These are phyloP conservation scores for Phytophthora ohioensis DNA, from an alignment of 352 stramenopile species.

Conservation along the genomic window DNA sequence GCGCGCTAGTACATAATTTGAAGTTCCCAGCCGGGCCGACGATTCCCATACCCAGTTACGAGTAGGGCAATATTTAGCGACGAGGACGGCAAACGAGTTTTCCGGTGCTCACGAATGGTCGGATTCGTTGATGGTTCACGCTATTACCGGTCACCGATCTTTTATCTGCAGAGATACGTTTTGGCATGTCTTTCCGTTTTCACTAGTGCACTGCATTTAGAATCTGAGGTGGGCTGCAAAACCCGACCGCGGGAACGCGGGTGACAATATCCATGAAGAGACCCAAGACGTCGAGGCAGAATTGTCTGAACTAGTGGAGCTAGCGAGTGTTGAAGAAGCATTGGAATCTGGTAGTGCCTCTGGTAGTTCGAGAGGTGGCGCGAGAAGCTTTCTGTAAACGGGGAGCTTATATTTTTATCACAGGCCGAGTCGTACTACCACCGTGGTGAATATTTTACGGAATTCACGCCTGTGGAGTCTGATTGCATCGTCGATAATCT, in stretches of 20 bases:
- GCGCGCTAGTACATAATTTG: not conserved
- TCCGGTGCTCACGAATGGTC: constrained; percentile 9
- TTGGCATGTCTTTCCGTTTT: constrained; percentile 16
- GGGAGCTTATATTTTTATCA: constrained; percentile 3
- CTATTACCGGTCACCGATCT: constrained; percentile 3
- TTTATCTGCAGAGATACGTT: constrained; percentile 16
- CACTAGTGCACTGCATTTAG: constrained; percentile 1
- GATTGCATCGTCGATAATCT: constrained; percentile 5
- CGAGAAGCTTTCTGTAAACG: not conserved
- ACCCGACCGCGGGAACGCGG: too few relatives aligned
- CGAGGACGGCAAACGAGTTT: constrained; percentile 10
- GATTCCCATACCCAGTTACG: not conserved
- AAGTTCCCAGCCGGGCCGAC: not conserved
- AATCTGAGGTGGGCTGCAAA: not conserved
- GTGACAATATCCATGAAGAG: too few relatives aligned
- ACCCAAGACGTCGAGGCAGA: not conserved
- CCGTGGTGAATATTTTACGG: constrained; percentile 2
- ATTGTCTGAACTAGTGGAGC: constrained; percentile 4
- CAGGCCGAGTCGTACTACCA: constrained; percentile 13
- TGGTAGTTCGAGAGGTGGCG: not conserved
- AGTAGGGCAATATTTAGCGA: constrained; percentile 2
- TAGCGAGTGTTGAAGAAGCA: not conserved
- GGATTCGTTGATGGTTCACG: constrained; percentile 14
- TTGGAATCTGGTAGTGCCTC: too few relatives aligned
- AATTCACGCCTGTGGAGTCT: constrained; percentile 13